Conservation (phyloP, 352 stramenopile genomes). For the Globisporangium lucens region DNA sequence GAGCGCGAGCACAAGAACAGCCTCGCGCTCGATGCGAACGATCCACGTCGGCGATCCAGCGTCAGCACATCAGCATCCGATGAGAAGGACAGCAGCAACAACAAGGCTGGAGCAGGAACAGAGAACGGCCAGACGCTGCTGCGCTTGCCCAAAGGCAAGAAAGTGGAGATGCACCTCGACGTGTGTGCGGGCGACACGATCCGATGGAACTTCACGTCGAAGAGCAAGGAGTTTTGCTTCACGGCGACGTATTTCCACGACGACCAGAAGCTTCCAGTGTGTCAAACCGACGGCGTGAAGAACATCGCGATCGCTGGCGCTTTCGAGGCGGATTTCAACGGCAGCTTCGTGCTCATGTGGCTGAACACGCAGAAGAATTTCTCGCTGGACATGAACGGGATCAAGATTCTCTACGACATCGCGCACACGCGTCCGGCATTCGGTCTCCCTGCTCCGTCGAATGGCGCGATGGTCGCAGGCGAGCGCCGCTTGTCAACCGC, state of each 20-base stretch:
- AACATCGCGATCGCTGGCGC: slow-evolving; percentile 51
- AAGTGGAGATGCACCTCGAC: slow-evolving; percentile 81
- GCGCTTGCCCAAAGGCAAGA: slow-evolving; percentile 53
- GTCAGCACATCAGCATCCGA: not conserved
- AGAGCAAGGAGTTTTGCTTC: slow-evolving; percentile 64
- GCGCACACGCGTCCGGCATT: slow-evolving; percentile 36
- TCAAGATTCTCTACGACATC: slow-evolving; percentile 65
- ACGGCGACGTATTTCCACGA: slow-evolving; percentile 59
- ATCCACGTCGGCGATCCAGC: slow-evolving; percentile 7
- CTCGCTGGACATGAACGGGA: slow-evolving; percentile 48
- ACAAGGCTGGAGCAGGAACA: slow-evolving; percentile 8
- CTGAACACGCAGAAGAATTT: slow-evolving; percentile 69
- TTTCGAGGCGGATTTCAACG: slow-evolving; percentile 49
- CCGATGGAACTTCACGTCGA: slow-evolving; percentile 56
- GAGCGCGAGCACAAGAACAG: slow-evolving; percentile 14
- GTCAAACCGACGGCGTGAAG: slow-evolving; percentile 61
- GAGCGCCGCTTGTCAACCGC: not conserved
- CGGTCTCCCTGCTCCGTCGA: slow-evolving; percentile 8
- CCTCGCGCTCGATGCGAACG: not conserved
- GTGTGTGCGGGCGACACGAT: slow-evolving; percentile 62
- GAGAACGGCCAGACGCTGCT: slow-evolving; percentile 20
- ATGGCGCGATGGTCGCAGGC: not conserved
- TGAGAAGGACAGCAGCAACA: not conserved
- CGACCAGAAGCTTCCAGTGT: slow-evolving; percentile 44
- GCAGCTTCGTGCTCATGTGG: slow-evolving; percentile 77